phyloP scores from a whole-genome alignment of 805 yeast species.

The Zygosaccharomyces lentus region DNA sequence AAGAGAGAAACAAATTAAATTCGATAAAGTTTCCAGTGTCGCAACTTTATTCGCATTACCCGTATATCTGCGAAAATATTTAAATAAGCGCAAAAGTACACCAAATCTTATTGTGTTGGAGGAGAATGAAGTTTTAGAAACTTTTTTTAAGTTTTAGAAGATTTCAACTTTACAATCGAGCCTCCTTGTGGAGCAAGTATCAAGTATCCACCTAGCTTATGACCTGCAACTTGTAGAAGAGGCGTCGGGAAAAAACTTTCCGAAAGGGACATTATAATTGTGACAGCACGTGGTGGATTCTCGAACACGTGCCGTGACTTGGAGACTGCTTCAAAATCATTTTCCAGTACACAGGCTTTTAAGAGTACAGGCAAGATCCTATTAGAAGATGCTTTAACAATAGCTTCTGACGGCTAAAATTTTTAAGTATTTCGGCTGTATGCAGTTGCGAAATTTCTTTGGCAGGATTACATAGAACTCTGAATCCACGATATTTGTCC shows the following conservation, averaged over 20 bases:
- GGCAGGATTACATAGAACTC: too few relatives aligned
- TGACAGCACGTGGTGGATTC: conserved; percentile 54
- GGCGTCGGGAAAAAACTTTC: conserved; percentile 25
- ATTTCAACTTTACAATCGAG: conserved; percentile 51
- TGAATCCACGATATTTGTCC: too few relatives aligned
- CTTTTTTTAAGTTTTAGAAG: conserved; percentile 48
- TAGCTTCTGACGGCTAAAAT: too few relatives aligned
- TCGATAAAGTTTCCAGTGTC: conserved; percentile 47
- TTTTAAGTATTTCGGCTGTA: too few relatives aligned
- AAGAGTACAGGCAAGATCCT: too few relatives aligned
- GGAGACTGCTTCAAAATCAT: background rate
- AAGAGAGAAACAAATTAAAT: conserved; percentile 41
- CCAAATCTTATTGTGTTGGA: conserved; percentile 41
- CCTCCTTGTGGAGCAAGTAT: conserved; percentile 73
- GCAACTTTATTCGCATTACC: conserved; percentile 66
- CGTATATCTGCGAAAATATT: conserved; percentile 50
- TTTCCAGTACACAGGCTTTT: background rate
- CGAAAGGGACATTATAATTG: conserved; percentile 43
- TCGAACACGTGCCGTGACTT: conserved; percentile 29
- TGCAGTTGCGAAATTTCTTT: too few relatives aligned
- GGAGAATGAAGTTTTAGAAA: conserved; percentile 53
- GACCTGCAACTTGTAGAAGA: conserved; percentile 21
- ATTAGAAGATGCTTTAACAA: too few relatives aligned
- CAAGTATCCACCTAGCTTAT: conserved; percentile 51
- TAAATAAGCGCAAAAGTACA: conserved; percentile 40